Conservation (phyloP, 768 basidiomycete species). For the Collybiopsis luxurians region DNA sequence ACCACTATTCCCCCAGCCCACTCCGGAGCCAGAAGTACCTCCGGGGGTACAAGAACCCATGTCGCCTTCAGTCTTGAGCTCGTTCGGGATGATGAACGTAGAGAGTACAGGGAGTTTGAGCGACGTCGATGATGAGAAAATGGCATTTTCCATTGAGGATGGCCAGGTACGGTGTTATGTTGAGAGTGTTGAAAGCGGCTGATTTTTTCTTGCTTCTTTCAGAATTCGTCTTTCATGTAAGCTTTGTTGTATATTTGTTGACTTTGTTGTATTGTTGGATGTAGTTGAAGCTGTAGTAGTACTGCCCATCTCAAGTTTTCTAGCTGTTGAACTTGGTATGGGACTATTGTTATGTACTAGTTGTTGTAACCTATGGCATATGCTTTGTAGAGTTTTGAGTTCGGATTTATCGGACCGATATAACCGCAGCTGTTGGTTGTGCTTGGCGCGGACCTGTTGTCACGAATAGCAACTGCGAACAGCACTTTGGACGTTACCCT, state of each 20-base stretch:
- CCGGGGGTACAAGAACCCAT: neutral
- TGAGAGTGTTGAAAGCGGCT: neutral
- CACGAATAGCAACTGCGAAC: too few species aligned
- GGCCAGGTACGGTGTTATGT: neutral
- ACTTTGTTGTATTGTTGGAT: too few species aligned
- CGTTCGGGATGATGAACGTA: neutral
- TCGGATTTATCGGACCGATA: neutral
- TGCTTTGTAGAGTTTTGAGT: too few species aligned
- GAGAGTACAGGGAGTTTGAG: neutral
- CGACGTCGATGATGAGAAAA: conserved; percentile 19
- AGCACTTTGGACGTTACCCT: too few species aligned
- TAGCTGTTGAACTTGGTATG: too few species aligned
- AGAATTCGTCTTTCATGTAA: neutral
- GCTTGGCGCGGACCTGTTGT: too few species aligned
- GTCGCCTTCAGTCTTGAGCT: conserved; percentile 4
- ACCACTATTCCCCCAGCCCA: conserved; percentile 20
- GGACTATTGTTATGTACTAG: too few species aligned
- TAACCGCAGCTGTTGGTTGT: neutral
- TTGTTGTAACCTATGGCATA: too few species aligned
- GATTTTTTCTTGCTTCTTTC: neutral
- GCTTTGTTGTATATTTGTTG: too few species aligned
- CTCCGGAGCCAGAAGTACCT: conserved; percentile 21
- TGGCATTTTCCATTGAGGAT: neutral
- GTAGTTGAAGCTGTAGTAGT: too few species aligned
- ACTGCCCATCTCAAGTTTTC: too few species aligned